Evolutionary conservation across 371 early-diverging fungal species (phyloP).

Genomic region (Mortierella sp.): DNA sequence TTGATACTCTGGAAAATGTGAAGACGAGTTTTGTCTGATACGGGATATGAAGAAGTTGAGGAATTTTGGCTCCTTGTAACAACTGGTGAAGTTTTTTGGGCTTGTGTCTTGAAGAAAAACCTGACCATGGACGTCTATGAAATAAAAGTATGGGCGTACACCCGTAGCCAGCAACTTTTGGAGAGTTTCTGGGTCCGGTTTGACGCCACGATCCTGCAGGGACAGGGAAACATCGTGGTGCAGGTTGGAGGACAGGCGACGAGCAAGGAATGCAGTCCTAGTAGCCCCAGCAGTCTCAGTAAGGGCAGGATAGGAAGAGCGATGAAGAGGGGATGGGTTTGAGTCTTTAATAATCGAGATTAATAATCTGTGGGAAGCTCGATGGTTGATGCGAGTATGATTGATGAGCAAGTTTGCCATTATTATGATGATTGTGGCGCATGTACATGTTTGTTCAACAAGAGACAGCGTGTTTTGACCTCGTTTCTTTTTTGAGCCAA

Average conservation of each 20-base stretch:
- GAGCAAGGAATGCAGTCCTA: background rate
- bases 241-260: too few relatives aligned
- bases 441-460: too few relatives aligned
- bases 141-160: slow-evolving; percentile 52
- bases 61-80: slow-evolving; percentile 49
- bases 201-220: slow-evolving; percentile 32
- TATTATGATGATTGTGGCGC: too few relatives aligned
- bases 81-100: slow-evolving; percentile 46
- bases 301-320: too few relatives aligned
- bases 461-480: too few relatives aligned
- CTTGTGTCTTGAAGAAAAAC: slow-evolving; percentile 52
- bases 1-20: slow-evolving; percentile 15
- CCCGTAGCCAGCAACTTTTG: slow-evolving; percentile 6
- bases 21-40: slow-evolving; percentile 26
- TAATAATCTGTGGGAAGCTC: background rate
- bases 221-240: slow-evolving; percentile 1
- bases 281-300: too few relatives aligned
- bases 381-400: background rate
- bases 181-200: slow-evolving; percentile 12
- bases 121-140: slow-evolving; percentile 49
- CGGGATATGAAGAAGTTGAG: slow-evolving; percentile 45
- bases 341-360: too few relatives aligned
- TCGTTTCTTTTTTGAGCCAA: background rate
- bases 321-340: too few relatives aligned
- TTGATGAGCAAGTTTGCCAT: too few relatives aligned